Conservation (phyloP, 495 filamentous ascomycete genomes). For the Hyaloscypha variabilis region DNA sequence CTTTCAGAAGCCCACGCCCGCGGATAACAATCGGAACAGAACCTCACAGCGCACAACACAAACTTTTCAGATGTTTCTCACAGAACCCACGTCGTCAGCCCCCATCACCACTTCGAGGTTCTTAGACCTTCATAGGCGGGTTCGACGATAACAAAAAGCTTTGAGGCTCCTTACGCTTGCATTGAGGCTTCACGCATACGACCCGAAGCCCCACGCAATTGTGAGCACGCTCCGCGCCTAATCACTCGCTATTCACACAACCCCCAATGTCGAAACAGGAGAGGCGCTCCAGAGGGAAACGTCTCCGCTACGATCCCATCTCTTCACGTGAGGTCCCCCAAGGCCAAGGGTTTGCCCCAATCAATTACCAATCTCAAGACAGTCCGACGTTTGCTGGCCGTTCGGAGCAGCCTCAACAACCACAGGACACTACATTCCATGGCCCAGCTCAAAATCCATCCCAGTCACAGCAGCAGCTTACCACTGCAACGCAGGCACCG, state of each 20-base stretch:
- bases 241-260: not conserved
- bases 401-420: not conserved
- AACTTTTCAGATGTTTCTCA: not conserved
- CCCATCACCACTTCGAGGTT: not conserved
- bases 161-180: no score
- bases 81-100: not conserved
- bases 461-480: not conserved
- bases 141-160: not conserved
- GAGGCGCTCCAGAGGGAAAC: not conserved
- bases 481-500: conserved; percentile 6
- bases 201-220: not conserved
- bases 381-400: not conserved
- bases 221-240: not conserved
- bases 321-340: not conserved
- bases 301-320: not conserved
- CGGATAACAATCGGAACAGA: not conserved
- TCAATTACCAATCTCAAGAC: not conserved
- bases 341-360: not conserved
- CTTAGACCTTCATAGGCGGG: not conserved
- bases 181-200: not conserved
- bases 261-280: not conserved
- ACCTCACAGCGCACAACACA: not conserved
- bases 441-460: not conserved
- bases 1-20: not conserved
- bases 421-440: not conserved